Evolutionary conservation across 164 flowering plant genomes (phyloP), one percentile per base, ranked within the genome.

Genomic region (Aristolochia contorta): DNA sequence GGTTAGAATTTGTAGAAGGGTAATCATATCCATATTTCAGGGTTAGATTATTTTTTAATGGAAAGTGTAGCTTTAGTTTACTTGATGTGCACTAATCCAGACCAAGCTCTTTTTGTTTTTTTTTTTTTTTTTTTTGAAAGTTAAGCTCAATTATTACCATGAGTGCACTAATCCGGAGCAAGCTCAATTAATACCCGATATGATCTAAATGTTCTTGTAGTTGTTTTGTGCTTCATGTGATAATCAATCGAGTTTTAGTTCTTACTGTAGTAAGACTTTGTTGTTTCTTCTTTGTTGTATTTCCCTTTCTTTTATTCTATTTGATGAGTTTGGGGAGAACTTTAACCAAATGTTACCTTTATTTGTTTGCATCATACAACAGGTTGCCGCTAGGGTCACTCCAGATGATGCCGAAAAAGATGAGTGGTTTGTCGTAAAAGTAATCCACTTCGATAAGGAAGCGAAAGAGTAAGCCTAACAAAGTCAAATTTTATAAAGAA

Each of bases 391-490:
- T 27, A 81, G 83, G 75, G 89, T 91, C 64, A 82, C 78, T 45
- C 75, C 69, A 60, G 95, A 82, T 67, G 82, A 82, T 61, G 87
- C 84, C 66, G 96, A 87, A 16, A 92, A 92, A 66, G 96, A 89
- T 68, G 98, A 92, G 75, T 92, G 96, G 96, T 67, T 87, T 76
- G 84, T 92, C 64, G 96, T 92, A n/a, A 92, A 92, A 82, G 98
- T 92, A 19, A 84, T 79, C 59, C 84, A 87, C 63, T 89, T 87
- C 68, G 94, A 92, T 60, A 75, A 79, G 74, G 97, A 92, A 71
- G 75, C 96, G 27, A 85, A 75, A 76, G 96, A 82, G 98, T 92
- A 83, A 89, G 98, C 43, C 43, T 3, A 10, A 37, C 12, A 10
- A 37, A 3, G 43, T 37, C 43, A 10, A 37, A 37, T 6, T 37